Percentiles rank a stretch among this genome's conserved stretches.
Conservation (phyloP, 257 asterid species). For the Nicotiana otophora region DNA sequence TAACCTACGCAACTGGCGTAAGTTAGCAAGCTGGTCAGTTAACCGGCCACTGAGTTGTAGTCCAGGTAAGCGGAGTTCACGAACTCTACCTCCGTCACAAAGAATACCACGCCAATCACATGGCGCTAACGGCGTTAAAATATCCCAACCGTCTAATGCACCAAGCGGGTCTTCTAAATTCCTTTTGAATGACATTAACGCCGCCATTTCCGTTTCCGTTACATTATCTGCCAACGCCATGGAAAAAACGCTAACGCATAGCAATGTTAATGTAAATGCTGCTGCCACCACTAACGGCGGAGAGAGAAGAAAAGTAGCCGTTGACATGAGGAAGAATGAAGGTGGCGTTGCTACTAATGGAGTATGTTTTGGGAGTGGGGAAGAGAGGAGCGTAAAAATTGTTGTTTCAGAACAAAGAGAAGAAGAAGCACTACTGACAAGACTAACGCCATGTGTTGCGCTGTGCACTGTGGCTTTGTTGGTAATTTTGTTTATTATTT, state of each 20-base stretch:
- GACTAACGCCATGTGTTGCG: constrained; percentile 19
- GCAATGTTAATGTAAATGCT: constrained; percentile 4
- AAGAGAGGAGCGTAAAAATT: constrained; percentile 1
- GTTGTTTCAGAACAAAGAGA: neutral
- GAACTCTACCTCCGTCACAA: constrained; percentile 38
- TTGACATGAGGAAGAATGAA: constrained; percentile 1
- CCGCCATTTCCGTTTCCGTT: constrained; percentile 45
- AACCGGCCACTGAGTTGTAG: constrained; percentile 49
- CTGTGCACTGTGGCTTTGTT: constrained; percentile 4
- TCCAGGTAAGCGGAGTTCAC: constrained; percentile 50
- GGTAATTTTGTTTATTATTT: neutral
- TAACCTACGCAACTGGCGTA: constrained; percentile 57
- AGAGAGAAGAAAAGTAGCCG: constrained; percentile 5
- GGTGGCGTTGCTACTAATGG: neutral
- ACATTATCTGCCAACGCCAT: constrained; percentile 10
- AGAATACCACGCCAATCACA: constrained; percentile 74
- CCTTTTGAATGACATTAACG: constrained; percentile 36
- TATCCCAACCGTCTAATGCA: constrained; percentile 43
- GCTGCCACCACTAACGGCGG: constrained; percentile 8
- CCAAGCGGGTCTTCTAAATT: constrained; percentile 52
- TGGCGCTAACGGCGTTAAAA: constrained; percentile 48
- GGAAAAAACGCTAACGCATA: neutral
- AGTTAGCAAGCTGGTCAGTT: constrained; percentile 31
- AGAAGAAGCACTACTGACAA: neutral
- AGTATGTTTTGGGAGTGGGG: neutral